A percentile compares a stretch with the other conserved stretches of the same genome.
phyloP scores from a whole-genome alignment of 2,329 filamentous ascomycete genomes.

The Gaeumannomyces sp. region DNA sequence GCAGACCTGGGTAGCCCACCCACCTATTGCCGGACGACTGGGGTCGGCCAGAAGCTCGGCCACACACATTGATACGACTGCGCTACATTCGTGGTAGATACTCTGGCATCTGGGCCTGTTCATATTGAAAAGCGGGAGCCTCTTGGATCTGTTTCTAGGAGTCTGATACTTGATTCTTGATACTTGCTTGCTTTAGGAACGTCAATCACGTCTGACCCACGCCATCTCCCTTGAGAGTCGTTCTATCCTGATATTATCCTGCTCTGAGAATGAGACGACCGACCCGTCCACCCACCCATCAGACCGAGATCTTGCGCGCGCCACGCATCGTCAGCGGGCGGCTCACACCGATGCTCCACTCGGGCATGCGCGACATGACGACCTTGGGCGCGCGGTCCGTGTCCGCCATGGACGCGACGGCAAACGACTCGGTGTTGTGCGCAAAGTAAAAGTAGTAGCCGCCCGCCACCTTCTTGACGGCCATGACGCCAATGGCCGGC shows the following conservation, averaged over 20 bases:
- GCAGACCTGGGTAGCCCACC: no score
- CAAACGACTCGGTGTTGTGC: conserved; percentile 89
- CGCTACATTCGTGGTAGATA: no score
- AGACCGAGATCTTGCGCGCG: conserved; percentile 38
- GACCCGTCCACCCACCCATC: background rate
- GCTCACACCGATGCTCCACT: background rate
- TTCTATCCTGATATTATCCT: background rate
- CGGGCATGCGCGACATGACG: conserved; percentile 73
- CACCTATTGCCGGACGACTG: no score
- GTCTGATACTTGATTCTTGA: background rate
- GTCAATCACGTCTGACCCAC: background rate
- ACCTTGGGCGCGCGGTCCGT: conserved; percentile 68
- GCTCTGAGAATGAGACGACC: no score
- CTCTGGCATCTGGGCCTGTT: no score
- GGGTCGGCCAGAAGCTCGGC: no score
- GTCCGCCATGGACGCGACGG: conserved; percentile 81
- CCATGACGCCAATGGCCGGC: conserved; percentile 87
- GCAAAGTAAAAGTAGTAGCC: conserved; percentile 87
- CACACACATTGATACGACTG: no score
- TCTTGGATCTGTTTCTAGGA: background rate
- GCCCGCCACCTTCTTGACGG: conserved; percentile 72
- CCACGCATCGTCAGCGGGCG: conserved; percentile 49
- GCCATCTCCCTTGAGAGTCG: background rate
- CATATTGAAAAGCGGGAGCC: no score
- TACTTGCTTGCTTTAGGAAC: background rate